Base-by-base conservation (phyloP, 2,329 filamentous ascomycete species). In the Fusarium armeniacum region DNA sequence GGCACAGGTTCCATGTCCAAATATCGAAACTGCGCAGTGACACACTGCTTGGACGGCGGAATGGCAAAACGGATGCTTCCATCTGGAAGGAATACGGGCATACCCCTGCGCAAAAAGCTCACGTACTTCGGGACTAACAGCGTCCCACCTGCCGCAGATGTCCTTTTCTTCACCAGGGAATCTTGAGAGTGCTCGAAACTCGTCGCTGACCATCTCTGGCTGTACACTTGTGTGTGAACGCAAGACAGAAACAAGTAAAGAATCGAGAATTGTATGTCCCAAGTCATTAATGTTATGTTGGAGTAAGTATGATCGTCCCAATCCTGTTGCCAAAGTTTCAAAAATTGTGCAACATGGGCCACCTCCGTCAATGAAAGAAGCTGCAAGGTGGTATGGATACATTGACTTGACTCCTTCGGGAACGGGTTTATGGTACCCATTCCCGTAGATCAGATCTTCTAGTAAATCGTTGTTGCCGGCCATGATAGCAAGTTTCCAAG, bases 21-120 rank as follows among this genome's bases (percentile, higher is more conserved):
- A 65, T 5, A 65, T 26, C 0, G 2, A 0, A 1, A 58, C 18
- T 2, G 58, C 35, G 28, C 28, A 22, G 2, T 69, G 67, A 11
- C 60, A 67, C 24, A 67, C 49, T 1, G 59, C 52, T 16, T 67
- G 67, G 2, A 56, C 56, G 0, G 64, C 40, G 1, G 67, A 58
- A 26, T 69, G 67, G 2, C 67, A 69, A 9, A 67, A 69, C 0
- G 55, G 24, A 15, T 69, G 67, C 5, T 67, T 69, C 64, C 67
- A 69, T 35, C 15, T 30, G 0, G 18, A n/a, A 8, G 64, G 67
- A 3, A 67, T 56, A 1, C 67, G 20, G 11, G 52, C 36, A 35
- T 45, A 55, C 12, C 67, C 67, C 3, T 59, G 18, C 0, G 35
- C 28, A 18, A 67, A 65, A 1, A 67, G 49, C 5, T 50, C 22